Base-by-base conservation (phyloP, 345 rosid genomes). In the Turritis glabra region DNA sequence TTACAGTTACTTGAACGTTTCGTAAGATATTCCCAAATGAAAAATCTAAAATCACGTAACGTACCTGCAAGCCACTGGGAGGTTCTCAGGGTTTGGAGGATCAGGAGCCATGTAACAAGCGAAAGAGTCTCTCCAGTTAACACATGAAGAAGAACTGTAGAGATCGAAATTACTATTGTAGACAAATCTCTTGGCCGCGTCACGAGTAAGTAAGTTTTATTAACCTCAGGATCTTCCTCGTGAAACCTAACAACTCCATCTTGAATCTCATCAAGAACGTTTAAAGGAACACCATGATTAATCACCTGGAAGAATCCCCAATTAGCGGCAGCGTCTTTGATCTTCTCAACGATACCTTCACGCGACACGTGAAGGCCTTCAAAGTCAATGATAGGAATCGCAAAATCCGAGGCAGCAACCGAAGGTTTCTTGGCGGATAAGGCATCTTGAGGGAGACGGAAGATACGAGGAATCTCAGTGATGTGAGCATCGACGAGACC, bases 271-370 rank as follows among this genome's bases (percentile, higher is more conserved):
- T 79, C 80, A 71, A 84, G 58, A 68, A 77, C 55, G 3, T 11
- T 66, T 8, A 23, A 41, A 0, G 83, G 82, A 65, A 87, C 82
- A 52, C 79, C 80, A 10, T 87, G 88, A 27, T 84, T 82, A 4
- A 81, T 74, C 47, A 82, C 73, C 73, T 81, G 90, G 29, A 88
- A 82, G 73, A 88, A 80, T 17, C 88, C 89, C 85, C 85, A 82
- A 0, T 67, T 61, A 73, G 68, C 72, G 0, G 80, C 79, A 1
- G 86, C 85, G 1, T 50, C 50, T 60, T 79, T 38, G 17, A 83
- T 62, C 47, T 72, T 56, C 25, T 74, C 18, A 2, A 78, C 56
- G 1, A 80, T 51, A 11, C 29, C 29, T 29, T 58, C 17, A 21
- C 67, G 80, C 5, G 61, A 32, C 8, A 19, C 51, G 8, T 21